A percentile compares a stretch with the other conserved stretches of the same genome.
phyloP scores from a whole-genome alignment of 2,329 filamentous ascomycete species.

The Paramyrothecium roridum region DNA sequence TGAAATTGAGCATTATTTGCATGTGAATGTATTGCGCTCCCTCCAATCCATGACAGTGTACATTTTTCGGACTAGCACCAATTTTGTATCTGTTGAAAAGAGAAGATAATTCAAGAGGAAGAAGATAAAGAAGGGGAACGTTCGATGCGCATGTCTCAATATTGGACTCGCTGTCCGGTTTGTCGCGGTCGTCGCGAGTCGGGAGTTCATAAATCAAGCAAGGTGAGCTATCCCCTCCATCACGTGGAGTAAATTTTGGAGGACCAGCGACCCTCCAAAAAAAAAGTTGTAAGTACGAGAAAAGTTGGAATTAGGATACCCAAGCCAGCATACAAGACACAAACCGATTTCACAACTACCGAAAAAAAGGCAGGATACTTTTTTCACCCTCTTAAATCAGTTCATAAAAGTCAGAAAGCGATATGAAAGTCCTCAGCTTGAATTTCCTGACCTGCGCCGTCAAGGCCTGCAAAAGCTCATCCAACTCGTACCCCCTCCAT shows the following conservation, averaged over 20 bases:
- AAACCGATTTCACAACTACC: background rate
- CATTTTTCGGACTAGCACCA: too few relatives aligned
- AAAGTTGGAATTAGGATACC: background rate
- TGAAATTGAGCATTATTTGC: too few relatives aligned
- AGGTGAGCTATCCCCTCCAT: constrained; percentile 15
- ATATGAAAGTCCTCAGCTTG: constrained; percentile 91
- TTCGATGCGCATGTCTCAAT: too few relatives aligned
- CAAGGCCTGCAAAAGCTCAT: constrained; percentile 84
- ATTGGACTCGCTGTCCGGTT: too few relatives aligned
- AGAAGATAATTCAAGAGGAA: too few relatives aligned
- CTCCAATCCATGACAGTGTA: too few relatives aligned
- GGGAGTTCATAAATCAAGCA: constrained; percentile 5
- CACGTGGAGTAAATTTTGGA: constrained; percentile 21
- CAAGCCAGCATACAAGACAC: background rate
- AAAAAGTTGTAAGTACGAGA: constrained; percentile 26
- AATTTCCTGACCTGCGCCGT: constrained; percentile 97
- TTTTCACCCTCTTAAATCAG: background rate
- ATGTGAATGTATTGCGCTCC: too few relatives aligned
- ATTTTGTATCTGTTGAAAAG: too few relatives aligned
- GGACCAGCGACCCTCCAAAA: constrained; percentile 13
- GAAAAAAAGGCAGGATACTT: background rate
- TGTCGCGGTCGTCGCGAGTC: background rate
- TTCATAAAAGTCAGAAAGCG: constrained; percentile 1
- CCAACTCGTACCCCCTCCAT: constrained; percentile 83
- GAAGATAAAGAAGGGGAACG: too few relatives aligned